Percentiles rank a stretch among this genome's conserved stretches.
phyloP scores from a whole-genome alignment of 768 basidiomycete genomes.

The Kwoniella dejecticola region DNA sequence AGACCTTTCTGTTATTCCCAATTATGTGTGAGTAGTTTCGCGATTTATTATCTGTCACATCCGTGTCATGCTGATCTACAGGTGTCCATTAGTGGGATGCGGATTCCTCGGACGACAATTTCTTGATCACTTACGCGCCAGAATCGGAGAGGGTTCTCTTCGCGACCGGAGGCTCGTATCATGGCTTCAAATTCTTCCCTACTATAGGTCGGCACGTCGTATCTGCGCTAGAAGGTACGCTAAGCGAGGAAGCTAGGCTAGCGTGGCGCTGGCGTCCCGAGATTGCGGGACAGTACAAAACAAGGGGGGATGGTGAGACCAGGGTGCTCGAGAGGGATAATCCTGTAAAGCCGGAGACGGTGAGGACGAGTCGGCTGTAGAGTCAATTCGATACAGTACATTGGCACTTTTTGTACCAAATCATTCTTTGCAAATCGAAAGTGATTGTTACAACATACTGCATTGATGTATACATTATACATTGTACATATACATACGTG shows the following conservation, averaged over 20 bases:
- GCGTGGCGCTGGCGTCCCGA: background rate
- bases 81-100: slow-evolving; percentile 11
- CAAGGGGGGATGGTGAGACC: background rate
- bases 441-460: too few relatives aligned
- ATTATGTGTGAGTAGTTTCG: slow-evolving; percentile 10
- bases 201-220: slow-evolving; percentile 2
- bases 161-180: slow-evolving; percentile 5
- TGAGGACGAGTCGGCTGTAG: background rate
- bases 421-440: too few relatives aligned
- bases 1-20: slow-evolving; percentile 2
- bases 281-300: background rate
- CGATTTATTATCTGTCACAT: too few relatives aligned
- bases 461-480: too few relatives aligned
- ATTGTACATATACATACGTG: too few relatives aligned
- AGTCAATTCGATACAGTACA: too few relatives aligned
- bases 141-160: background rate
- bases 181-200: slow-evolving; percentile 12
- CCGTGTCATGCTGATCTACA: too few relatives aligned
- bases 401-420: too few relatives aligned
- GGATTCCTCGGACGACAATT: slow-evolving; percentile 6
- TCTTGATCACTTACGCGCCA: slow-evolving; percentile 1
- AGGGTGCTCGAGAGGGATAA: background rate
- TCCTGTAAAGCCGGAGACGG: background rate
- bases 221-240: background rate
- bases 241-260: background rate